Conservation (phyloP, 2,329 filamentous ascomycete genomes). For the Pseudogymnoascus sp. region DNA sequence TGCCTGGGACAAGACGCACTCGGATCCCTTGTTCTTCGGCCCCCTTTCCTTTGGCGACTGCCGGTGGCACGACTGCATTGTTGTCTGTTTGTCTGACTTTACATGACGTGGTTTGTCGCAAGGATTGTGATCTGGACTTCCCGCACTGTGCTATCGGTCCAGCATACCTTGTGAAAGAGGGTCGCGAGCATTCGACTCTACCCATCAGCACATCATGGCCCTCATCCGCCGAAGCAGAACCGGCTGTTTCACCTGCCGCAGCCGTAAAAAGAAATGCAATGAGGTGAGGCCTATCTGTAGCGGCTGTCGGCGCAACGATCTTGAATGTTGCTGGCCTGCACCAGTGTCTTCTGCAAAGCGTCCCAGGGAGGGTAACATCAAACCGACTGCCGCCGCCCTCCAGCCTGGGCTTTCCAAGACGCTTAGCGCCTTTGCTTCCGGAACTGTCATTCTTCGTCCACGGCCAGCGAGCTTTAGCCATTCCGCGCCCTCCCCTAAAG, state of each 20-base stretch:
- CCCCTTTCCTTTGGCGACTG: conserved; percentile 1
- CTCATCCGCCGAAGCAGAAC: conserved; percentile 24
- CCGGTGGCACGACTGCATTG: neutral
- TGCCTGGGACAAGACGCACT: neutral
- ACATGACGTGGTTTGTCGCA: neutral
- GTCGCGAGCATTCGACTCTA: neutral
- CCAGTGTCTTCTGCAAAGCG: neutral
- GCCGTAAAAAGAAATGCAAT: conserved; percentile 54
- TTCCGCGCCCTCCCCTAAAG: neutral
- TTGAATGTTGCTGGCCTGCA: neutral
- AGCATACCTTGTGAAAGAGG: neutral
- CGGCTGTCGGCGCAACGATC: neutral
- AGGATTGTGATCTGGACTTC: neutral
- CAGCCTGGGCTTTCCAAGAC: neutral
- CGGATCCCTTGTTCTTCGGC: conserved; percentile 1
- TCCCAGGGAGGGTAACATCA: neutral
- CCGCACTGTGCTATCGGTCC: neutral
- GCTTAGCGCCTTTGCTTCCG: neutral
- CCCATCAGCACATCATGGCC: neutral
- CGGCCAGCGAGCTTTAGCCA: neutral
- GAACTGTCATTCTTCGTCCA: neutral
- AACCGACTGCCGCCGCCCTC: neutral
- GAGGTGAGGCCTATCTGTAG: conserved; percentile 46
- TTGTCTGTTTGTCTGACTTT: neutral
- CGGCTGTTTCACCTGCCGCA: conserved; percentile 40